Base-by-base conservation (phyloP, 2,329 filamentous ascomycete genomes). In the Cladosporium sphaerospermum region DNA sequence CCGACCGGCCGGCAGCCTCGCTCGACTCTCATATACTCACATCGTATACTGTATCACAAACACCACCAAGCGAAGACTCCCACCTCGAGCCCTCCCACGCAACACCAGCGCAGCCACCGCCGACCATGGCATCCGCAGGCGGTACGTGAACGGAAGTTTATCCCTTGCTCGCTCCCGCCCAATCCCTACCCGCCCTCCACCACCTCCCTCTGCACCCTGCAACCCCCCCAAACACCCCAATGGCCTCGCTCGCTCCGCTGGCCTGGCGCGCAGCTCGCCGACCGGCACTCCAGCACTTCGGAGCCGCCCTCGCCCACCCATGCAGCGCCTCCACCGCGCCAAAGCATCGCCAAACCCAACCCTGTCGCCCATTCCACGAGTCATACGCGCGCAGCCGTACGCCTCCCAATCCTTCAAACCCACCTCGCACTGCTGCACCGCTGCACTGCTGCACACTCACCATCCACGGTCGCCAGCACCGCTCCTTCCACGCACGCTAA, bases 301-400 rank as follows among this genome's bases (percentile, higher is more conserved):
- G 48, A 13, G 9, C 32, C 9, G 47, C 47, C 14, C 47, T 50
- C 31, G 37, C 47, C 14, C 31, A 28, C 14, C 39, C 39, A 42
- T 50, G 47, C 47, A 50, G 28, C 37, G 28, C 31, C 14, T 32
- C 47, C 37, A 42, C 47, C 47, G 37, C 36, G 40, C 37, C 47
- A 16, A 23, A 32, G 47, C 14, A 34, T 19, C 23, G 14, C 40
- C 40, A 42, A 16, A 14, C 18, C 14, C 48, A 44, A 42, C 48
- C 48, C 40, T 44, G 48, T 51, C 48, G 48, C 40, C 36, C 48
- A 40, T 51, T 51, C 32, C 40, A 44, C 48, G 48, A 51, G 48
- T 51, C 48, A 44, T 23, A 34, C 48, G 44, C 32, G 32, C 48
- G 48, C 39, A 18, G 32, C 32, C 48, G 48, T 51, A 51, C 31